These are phyloP conservation scores for Penicillium sp. DNA, from an alignment of 2,329 filamentous ascomycete genomes.

Conservation along the genomic window DNA sequence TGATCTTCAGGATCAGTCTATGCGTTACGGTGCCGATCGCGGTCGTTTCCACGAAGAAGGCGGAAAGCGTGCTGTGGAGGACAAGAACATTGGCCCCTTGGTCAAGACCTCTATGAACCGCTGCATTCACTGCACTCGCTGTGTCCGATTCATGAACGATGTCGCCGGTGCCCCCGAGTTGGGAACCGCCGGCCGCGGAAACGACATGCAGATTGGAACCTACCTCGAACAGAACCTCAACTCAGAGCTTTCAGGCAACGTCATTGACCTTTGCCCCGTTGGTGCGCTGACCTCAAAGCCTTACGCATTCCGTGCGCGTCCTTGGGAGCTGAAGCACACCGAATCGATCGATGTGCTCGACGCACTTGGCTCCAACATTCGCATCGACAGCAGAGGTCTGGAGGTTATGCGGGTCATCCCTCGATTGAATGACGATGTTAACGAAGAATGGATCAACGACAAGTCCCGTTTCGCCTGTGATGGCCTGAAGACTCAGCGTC, in stretches of 20 bases:
- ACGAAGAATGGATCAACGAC: slow-evolving; percentile 99
- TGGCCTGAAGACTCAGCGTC: slow-evolving; percentile 90
- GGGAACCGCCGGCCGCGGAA: slow-evolving; percentile 91
- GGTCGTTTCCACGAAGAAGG: slow-evolving; percentile 94
- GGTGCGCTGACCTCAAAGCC: slow-evolving; percentile 96
- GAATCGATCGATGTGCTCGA: slow-evolving; percentile 96
- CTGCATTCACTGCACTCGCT: slow-evolving; percentile 98
- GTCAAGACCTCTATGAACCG: slow-evolving; percentile 99
- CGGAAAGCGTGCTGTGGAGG: slow-evolving; percentile 96
- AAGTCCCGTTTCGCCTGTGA: slow-evolving; percentile 97
- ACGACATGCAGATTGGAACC: slow-evolving; percentile 96
- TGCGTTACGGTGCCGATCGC: slow-evolving; percentile 95
- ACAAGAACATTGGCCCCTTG: slow-evolving; percentile 97
- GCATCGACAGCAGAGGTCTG: slow-evolving; percentile 87
- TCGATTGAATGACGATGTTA: slow-evolving; percentile 93
- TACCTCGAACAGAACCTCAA: slow-evolving; percentile 94
- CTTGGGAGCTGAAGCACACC: slow-evolving; percentile 95
- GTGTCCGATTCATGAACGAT: slow-evolving; percentile 96
- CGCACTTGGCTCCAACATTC: slow-evolving; percentile 89
- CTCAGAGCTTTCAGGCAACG: slow-evolving; percentile 92
- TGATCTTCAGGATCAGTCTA: slow-evolving; percentile 98
- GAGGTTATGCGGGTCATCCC: slow-evolving; percentile 96
- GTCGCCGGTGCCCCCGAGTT: slow-evolving; percentile 94
- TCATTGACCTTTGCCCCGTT: slow-evolving; percentile 97
- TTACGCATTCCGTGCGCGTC: slow-evolving; percentile 93